Evolutionary conservation across 2,329 filamentous ascomycete species (phyloP), one percentile per base, ranked within the genome.

Genomic region (Fusarium pseudonygamai): DNA sequence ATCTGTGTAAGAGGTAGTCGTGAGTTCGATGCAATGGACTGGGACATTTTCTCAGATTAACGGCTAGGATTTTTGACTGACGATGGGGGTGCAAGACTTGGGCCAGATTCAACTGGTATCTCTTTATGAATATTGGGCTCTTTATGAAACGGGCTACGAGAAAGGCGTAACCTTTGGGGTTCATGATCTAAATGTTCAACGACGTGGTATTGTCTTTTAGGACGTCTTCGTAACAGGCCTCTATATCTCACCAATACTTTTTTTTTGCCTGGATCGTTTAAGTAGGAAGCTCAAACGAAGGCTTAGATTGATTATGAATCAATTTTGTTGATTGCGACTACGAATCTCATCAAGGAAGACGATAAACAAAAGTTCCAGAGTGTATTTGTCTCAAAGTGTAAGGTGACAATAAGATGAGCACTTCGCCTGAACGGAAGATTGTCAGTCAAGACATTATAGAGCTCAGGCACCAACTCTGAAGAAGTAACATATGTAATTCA

Each of bases 331-430:
- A 55, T 40, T 55, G 6, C 15, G 22, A 16, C 34, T 30, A 13
- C 24, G 20, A 58, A 26, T 11, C 22, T 22, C 9, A 36, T 24
- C 32, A 15, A 67, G 34, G 26, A 52, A 60, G 24, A 49, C 13
- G 24, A 32, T 24, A 52, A 46, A 68, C 56, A 68, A 68, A 69
- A 63, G 64, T 68, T 62, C 64, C 56, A 36, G 36, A 18, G 24
- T 4, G 11, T 13, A n/a, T 18, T 5, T 3, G 36, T 55, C 50
- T 55, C 7, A n/a, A 42, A 55, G 26, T 42, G 26, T 42, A 30
- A 28, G 50, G 34, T 26, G 40, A 46, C 57, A 28, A 34, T 62
- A 37, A 49, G 30, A 46, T 18, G 39, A 34, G 42, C 30, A 16
- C 40, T 18, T 47, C 32, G 30, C 42, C 13, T 45, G 9, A 30